A percentile compares a stretch with the other conserved stretches of the same genome.
Conservation (phyloP, 768 basidiomycete genomes). For the Cytidiella melzeri region DNA sequence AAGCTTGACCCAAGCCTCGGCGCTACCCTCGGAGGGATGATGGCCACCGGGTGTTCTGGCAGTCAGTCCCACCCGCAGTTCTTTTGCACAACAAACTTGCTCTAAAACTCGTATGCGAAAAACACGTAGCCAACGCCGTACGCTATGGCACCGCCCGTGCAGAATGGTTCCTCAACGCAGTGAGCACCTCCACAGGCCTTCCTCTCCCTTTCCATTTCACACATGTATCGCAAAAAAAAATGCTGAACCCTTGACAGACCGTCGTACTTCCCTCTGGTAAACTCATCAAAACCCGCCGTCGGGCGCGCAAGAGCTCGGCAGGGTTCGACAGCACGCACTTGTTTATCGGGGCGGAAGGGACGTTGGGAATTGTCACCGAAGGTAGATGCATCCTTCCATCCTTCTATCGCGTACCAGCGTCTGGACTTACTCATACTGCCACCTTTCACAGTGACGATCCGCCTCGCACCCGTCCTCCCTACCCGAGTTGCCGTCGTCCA, state of each 20-base stretch:
- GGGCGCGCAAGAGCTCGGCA: constrained; percentile 79
- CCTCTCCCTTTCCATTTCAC: neutral
- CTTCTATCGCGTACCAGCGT: too few relatives aligned
- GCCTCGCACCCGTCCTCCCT: constrained; percentile 75
- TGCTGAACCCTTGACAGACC: constrained; percentile 41
- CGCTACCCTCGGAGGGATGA: constrained; percentile 83
- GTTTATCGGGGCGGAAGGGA: constrained; percentile 80
- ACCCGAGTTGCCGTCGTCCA: constrained; percentile 79
- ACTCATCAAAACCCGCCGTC: constrained; percentile 81
- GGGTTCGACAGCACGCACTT: constrained; percentile 83
- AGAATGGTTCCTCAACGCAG: constrained; percentile 87
- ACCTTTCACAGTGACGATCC: constrained; percentile 63
- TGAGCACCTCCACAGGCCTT: constrained; percentile 26
- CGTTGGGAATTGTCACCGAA: constrained; percentile 87
- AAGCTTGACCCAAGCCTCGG: constrained; percentile 77
- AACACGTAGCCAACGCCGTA: constrained; percentile 62
- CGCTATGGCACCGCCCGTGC: constrained; percentile 85
- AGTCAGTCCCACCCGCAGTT: constrained; percentile 37
- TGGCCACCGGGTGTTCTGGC: constrained; percentile 82
- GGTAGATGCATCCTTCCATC: constrained; percentile 41
- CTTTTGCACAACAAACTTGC: neutral
- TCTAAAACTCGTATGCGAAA: neutral
- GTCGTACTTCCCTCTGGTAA: constrained; percentile 86
- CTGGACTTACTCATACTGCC: too few relatives aligned
- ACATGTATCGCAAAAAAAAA: neutral